A percentile compares a stretch with the other conserved stretches of the same genome.
Evolutionary conservation across 2,329 filamentous ascomycete genomes (phyloP).

Genomic region (Neopestalotiopsis clavispora): DNA sequence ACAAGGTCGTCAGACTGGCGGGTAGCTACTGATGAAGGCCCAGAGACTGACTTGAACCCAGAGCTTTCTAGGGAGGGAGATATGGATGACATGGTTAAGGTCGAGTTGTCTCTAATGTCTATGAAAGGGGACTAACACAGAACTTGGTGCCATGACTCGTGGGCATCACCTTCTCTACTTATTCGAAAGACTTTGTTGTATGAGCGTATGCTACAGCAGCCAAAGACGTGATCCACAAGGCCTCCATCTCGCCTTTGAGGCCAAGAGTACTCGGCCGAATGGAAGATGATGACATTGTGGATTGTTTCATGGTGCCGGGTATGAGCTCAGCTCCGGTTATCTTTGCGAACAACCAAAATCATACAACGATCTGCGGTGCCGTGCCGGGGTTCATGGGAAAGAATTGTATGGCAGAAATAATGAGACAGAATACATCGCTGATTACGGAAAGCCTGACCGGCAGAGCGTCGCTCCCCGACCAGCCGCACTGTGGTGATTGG

Average conservation of each 20-base stretch:
- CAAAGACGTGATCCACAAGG: neutral
- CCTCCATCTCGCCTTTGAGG: neutral
- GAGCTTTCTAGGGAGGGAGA: too few relatives aligned
- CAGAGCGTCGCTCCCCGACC: too few relatives aligned
- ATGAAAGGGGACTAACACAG: too few relatives aligned
- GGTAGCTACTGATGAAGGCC: neutral
- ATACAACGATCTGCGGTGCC: neutral
- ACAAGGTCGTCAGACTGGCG: neutral
- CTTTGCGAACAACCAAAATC: neutral
- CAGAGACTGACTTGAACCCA: neutral
- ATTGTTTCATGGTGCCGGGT: neutral
- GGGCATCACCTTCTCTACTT: neutral
- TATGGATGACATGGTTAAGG: too few relatives aligned
- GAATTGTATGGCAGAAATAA: neutral
- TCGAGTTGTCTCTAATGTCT: too few relatives aligned
- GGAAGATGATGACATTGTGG: conserved; percentile 1
- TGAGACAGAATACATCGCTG: too few relatives aligned
- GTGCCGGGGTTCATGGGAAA: neutral
- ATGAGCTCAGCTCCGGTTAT: neutral
- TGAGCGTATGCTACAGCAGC: neutral
- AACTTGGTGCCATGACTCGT: neutral
- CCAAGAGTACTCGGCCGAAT: neutral
- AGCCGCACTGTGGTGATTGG: too few relatives aligned
- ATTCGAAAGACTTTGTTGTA: neutral
- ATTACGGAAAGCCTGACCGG: too few relatives aligned